Percentiles rank a stretch among this genome's conserved stretches.
These are phyloP conservation scores for Globomyces sp. DNA, from an alignment of 371 early-diverging fungal genomes.

Conservation along the genomic window DNA sequence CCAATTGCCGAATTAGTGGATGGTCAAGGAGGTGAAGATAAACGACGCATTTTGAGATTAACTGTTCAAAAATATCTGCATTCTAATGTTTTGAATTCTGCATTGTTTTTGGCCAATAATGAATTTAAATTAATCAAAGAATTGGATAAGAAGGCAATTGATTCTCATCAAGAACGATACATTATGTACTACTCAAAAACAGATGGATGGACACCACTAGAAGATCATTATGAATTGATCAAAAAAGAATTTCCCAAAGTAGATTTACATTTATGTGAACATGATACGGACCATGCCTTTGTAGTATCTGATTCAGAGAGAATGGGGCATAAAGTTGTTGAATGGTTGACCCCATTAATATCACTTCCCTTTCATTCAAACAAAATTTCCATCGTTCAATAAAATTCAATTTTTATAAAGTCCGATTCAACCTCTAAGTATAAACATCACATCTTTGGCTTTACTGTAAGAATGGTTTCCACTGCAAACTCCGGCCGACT, in stretches of 20 bases:
- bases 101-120: slow-evolving; percentile 64
- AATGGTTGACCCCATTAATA: background rate
- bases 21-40: slow-evolving; percentile 49
- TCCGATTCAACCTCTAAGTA: no score
- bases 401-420: no score
- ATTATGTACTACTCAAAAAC: slow-evolving; percentile 75
- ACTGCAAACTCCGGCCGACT: no score
- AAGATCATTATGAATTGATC: slow-evolving; percentile 68
- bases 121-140: slow-evolving; percentile 72
- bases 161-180: slow-evolving; percentile 58
- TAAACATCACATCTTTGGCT: background rate
- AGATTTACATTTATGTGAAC: slow-evolving; percentile 5
- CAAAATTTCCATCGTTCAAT: no score
- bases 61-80: slow-evolving; percentile 65
- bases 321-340: slow-evolving; percentile 5
- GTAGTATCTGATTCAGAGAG: background rate
- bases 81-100: slow-evolving; percentile 58
- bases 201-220: slow-evolving; percentile 76
- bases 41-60: slow-evolving; percentile 35
- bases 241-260: slow-evolving; percentile 57
- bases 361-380: no score
- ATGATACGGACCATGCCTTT: slow-evolving; percentile 11
- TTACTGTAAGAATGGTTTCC: background rate
- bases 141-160: slow-evolving; percentile 63
- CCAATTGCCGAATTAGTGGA: slow-evolving; percentile 25